These are phyloP conservation scores for Trypanosoma theileri DNA, from an alignment of 208 protist species.

Conservation along the genomic window DNA sequence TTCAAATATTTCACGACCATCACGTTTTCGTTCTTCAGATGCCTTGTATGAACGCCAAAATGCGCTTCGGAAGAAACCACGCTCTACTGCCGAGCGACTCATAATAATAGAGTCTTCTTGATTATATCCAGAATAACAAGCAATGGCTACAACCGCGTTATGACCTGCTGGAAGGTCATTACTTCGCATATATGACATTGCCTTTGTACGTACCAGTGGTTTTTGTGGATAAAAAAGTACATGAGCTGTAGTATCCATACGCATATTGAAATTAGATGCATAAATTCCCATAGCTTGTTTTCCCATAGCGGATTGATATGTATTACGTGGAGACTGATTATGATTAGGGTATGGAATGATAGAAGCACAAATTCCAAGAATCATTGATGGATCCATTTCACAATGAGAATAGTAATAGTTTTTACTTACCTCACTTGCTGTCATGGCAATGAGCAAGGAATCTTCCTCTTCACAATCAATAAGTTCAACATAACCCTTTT, in stretches of 20 bases:
- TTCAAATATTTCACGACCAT: constrained; percentile 92
- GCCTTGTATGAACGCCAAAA: constrained; percentile 94
- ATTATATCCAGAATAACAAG: constrained; percentile 98
- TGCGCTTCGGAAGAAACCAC: constrained; percentile 88
- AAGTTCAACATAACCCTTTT: constrained; percentile 69
- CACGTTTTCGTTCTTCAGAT: constrained; percentile 68
- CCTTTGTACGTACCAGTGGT: constrained; percentile 88
- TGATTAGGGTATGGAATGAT: constrained; percentile 98
- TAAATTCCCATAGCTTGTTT: constrained; percentile 97
- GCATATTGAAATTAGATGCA: constrained; percentile 91
- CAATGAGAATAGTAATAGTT: constrained; percentile 95
- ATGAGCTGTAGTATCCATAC: constrained; percentile 95
- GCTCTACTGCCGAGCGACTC: constrained; percentile 95
- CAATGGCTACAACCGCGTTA: constrained; percentile 96
- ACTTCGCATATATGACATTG: constrained; percentile 96
- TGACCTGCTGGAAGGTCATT: constrained; percentile 94
- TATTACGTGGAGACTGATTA: constrained; percentile 96
- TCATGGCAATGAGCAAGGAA: constrained; percentile 51
- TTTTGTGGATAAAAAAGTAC: constrained; percentile 97
- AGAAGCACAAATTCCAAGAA: constrained; percentile 94
- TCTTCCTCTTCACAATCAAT: constrained; percentile 52
- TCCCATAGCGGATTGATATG: constrained; percentile 97
- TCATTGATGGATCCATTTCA: constrained; percentile 98
- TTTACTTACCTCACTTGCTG: constrained; percentile 55
- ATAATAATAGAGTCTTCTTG: constrained; percentile 99